Percentiles rank a stretch among this genome's conserved stretches.
phyloP scores from a whole-genome alignment of 2,329 filamentous ascomycete genomes.

The Monilinia fructigena region DNA sequence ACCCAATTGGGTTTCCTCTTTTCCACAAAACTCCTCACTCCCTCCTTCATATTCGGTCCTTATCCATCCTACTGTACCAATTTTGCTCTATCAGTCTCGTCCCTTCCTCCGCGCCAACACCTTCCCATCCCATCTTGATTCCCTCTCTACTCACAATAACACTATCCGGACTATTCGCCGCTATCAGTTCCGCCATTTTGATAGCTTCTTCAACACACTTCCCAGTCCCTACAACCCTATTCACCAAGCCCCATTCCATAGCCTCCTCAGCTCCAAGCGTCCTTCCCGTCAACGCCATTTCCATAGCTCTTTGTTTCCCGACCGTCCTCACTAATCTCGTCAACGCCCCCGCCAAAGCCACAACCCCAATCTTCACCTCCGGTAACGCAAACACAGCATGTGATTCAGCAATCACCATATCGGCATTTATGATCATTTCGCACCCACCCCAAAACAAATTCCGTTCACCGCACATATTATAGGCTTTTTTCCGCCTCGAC shows the following conservation, averaged over 20 bases:
- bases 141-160: slow-evolving; percentile 73
- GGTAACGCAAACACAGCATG: slow-evolving; percentile 65
- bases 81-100: slow-evolving; percentile 57
- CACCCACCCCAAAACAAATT: slow-evolving; percentile 73
- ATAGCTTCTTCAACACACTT: slow-evolving; percentile 58
- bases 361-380: slow-evolving; percentile 69
- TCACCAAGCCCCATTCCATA: slow-evolving; percentile 67
- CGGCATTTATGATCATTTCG: slow-evolving; percentile 72
- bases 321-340: slow-evolving; percentile 64
- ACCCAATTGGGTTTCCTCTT: slow-evolving; percentile 69
- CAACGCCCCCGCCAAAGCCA: slow-evolving; percentile 68
- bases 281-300: slow-evolving; percentile 67
- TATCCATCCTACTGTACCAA: slow-evolving; percentile 59
- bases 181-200: slow-evolving; percentile 59
- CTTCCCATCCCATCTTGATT: slow-evolving; percentile 71
- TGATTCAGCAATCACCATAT: slow-evolving; percentile 64
- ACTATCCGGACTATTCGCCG: slow-evolving; percentile 69
- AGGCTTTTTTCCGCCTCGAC: slow-evolving; percentile 69
- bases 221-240: slow-evolving; percentile 54
- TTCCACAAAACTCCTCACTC: slow-evolving; percentile 73
- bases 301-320: slow-evolving; percentile 67
- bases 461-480: slow-evolving; percentile 76
- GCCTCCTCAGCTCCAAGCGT: slow-evolving; percentile 60
- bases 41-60: slow-evolving; percentile 72
- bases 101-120: slow-evolving; percentile 58